A percentile compares a stretch with the other conserved stretches of the same genome.
phyloP scores from a whole-genome alignment of 306 rosid species.

The Cicer chorassanicum region DNA sequence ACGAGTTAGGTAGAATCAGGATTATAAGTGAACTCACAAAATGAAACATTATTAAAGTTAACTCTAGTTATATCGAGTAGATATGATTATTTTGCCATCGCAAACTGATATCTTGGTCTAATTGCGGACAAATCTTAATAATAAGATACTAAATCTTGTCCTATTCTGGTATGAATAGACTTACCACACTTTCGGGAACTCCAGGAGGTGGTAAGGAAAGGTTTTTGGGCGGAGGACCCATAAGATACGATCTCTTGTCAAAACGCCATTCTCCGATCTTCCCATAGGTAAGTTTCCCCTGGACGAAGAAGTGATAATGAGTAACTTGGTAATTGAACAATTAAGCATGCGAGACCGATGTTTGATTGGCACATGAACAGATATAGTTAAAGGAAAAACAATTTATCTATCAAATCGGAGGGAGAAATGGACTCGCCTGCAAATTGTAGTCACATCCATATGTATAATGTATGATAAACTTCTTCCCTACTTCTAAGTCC shows the following conservation, averaged over 20 bases:
- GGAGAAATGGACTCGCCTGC: slow-evolving; percentile 58
- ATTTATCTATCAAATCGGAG: slow-evolving; percentile 21
- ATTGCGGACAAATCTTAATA: too few relatives aligned
- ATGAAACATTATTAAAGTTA: background rate
- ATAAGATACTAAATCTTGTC: background rate
- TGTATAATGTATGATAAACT: slow-evolving; percentile 79
- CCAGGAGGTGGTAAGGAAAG: slow-evolving; percentile 88
- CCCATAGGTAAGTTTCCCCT: slow-evolving; percentile 87
- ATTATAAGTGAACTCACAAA: background rate
- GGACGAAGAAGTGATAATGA: slow-evolving; percentile 26
- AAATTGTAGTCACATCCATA: slow-evolving; percentile 84
- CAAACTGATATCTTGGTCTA: background rate
- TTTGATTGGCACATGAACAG: background rate
- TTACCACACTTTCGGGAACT: slow-evolving; percentile 94
- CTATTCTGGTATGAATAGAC: slow-evolving; percentile 39
- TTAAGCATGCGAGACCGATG: background rate
- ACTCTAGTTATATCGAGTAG: background rate
- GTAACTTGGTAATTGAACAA: slow-evolving; percentile 16
- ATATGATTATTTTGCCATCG: background rate
- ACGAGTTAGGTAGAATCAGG: too few relatives aligned
- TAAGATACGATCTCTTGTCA: slow-evolving; percentile 87
- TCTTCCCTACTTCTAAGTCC: slow-evolving; percentile 66
- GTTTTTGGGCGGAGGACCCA: slow-evolving; percentile 82
- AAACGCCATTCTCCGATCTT: slow-evolving; percentile 93
- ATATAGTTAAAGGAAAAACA: slow-evolving; percentile 7